Evolutionary conservation across 2,329 filamentous ascomycete genomes (phyloP), one percentile per base, ranked within the genome.

Genomic region (Parafenestella ontariensis): DNA sequence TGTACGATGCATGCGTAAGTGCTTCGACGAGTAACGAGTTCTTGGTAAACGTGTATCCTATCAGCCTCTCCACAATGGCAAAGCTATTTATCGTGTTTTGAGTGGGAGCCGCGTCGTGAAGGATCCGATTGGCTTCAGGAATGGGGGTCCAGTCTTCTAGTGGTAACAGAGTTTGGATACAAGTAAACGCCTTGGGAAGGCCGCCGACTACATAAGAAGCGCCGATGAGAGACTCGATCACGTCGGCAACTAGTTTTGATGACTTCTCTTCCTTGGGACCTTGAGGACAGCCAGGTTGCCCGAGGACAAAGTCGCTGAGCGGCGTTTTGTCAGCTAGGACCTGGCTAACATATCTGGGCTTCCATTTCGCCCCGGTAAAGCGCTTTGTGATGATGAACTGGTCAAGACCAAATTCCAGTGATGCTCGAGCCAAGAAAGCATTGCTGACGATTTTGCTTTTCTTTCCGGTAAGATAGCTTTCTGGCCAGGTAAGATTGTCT

Each of bases 211-310:
- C 56, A 64, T 85, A 92, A 0, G 89, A 84, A 0, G 87, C 90
- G 1, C 92, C 94, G 18, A 97, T 88, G 0, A 97, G 79, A 0
- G 93, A 85, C 71, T 98, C 94, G 0, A 96, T 83, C 0, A 97
- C 88, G 66, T 98, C 94, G 3, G 94, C 94, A 7, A 97, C 82
- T 0, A 85, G 85, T 71, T 98, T 98, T 1, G 87, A 89, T 0
- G 91, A 89, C 28, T 92, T 13, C 71, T 66, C 5, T 81, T 75
- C 41, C 65, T 74, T 56, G 21, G 6, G 45, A 5, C 1, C 39
- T n/a, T n/a, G n/a, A n/a, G n/a, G n/a, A n/a, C n/a, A n/a, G n/a
- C n/a, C n/a, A n/a, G n/a, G n/a, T n/a, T n/a, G n/a, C n/a, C n/a
- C n/a, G n/a, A n/a, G n/a, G n/a, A n/a, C n/a, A n/a, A n/a, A n/a